Evolutionary conservation across 2,329 filamentous ascomycete species (phyloP), one percentile per base, ranked within the genome.

Genomic region (Blastomyces emzantsi): DNA sequence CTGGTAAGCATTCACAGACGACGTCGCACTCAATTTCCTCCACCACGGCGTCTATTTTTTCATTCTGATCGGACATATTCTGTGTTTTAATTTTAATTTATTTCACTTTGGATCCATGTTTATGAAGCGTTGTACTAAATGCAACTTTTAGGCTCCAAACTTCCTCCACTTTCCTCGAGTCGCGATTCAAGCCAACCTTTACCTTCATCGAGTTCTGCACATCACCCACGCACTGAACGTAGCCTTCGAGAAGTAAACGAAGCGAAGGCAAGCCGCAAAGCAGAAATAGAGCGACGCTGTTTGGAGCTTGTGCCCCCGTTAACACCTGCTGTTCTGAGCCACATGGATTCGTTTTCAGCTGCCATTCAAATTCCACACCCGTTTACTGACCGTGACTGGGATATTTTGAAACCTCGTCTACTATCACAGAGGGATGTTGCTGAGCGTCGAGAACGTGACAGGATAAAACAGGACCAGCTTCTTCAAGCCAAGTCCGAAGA

Each of bases 321-420:
- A 63, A 76, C 79, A 59, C 76, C 85, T 49, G 81, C 80, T 67
- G 79, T 89, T 52, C 78, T 92, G 64, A 82, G 82, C 63, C 86
- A 88, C 70, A 89, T 91, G 74, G 83, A 88, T 57, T 86, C 88
- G 1, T 93, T 91, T 73, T 85, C 88, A 70, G 88, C 87, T 47
- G 87, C 90, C 39, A 82, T 89, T 56, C 85, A 90, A 66, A 88
- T 90, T 47, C 83, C 84, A 11, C 81, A 83, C 30, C 86, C 87
- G 25, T 78, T 93, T 69, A 86, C 84, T 67, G 87, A 91, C 64
- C 78, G 80, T 62, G 84, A 86, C 3, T 93, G 89, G 90, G 82
- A 84, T 60, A 76, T 87, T 61, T 78, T 92, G 45, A 85, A 86
- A 69, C 85, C 86, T 59, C 85, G 86, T 64, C 78, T 93, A 17